phyloP scores from a whole-genome alignment of 2,329 filamentous ascomycete genomes.

The Scedosporium boydii region DNA sequence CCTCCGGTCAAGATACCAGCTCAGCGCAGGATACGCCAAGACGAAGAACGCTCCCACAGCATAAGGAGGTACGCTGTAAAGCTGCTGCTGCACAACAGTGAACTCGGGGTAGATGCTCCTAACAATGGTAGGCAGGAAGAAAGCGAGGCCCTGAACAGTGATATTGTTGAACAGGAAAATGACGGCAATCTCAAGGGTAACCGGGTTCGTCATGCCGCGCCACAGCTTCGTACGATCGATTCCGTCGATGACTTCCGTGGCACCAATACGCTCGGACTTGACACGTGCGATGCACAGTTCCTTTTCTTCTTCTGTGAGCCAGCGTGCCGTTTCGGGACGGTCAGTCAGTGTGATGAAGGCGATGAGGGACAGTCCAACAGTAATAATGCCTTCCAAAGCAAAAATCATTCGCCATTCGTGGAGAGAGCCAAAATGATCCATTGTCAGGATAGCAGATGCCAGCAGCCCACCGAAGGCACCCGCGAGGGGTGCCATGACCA shows the following conservation, averaged over 20 bases:
- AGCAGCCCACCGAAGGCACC: constrained; percentile 60
- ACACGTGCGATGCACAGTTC: constrained; percentile 52
- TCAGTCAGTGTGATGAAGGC: constrained; percentile 56
- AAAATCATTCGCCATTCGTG: constrained; percentile 62
- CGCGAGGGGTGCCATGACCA: constrained; percentile 56
- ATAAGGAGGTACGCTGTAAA: constrained; percentile 62
- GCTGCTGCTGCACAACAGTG: constrained; percentile 51
- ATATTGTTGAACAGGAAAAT: constrained; percentile 60
- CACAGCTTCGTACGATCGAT: constrained; percentile 50
- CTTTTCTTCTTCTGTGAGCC: constrained; percentile 55
- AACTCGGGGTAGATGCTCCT: constrained; percentile 54
- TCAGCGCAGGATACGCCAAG: constrained; percentile 46
- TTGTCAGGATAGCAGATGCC: constrained; percentile 49
- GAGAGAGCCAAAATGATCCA: constrained; percentile 46
- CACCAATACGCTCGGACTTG: constrained; percentile 45
- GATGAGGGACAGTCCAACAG: constrained; percentile 40
- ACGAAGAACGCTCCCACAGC: constrained; percentile 54
- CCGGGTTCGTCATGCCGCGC: constrained; percentile 54
- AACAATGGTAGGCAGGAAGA: constrained; percentile 65
- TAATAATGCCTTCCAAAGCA: constrained; percentile 59
- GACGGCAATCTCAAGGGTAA: constrained; percentile 37
- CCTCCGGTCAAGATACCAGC: constrained; percentile 49
- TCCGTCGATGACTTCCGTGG: constrained; percentile 49
- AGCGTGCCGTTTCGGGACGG: constrained; percentile 54
- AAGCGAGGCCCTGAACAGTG: constrained; percentile 62